A percentile compares a stretch with the other conserved stretches of the same genome.
phyloP scores from a whole-genome alignment of 2,329 filamentous ascomycete genomes.

The Bipolaris cookei region DNA sequence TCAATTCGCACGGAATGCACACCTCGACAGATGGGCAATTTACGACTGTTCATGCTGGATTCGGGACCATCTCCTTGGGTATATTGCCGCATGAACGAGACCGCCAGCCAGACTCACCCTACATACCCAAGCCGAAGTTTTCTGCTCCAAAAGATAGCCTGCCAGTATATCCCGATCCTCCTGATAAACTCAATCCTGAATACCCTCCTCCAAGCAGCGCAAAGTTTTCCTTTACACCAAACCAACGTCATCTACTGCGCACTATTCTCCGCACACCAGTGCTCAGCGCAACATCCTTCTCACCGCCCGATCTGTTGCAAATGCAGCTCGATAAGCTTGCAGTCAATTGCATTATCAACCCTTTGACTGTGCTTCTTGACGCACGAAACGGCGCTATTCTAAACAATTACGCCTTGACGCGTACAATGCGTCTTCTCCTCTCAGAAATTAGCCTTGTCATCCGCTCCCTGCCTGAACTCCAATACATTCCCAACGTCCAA shows the following conservation, averaged over 20 bases:
- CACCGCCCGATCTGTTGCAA: constrained; percentile 67
- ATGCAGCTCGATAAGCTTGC: constrained; percentile 81
- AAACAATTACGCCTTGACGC: constrained; percentile 68
- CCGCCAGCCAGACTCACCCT: constrained; percentile 33
- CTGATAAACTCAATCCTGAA: constrained; percentile 24
- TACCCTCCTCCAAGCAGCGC: constrained; percentile 20
- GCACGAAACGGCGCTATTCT: constrained; percentile 74
- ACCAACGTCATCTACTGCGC: constrained; percentile 67
- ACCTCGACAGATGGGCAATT: constrained; percentile 54
- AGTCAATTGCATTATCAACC: constrained; percentile 77
- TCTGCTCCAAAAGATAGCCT: constrained; percentile 8
- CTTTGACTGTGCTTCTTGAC: constrained; percentile 80
- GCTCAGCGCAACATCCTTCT: constrained; percentile 66
- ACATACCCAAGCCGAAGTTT: constrained; percentile 27
- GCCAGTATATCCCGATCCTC: constrained; percentile 13
- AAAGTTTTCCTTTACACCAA: constrained; percentile 47
- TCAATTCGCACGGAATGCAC: constrained; percentile 65
- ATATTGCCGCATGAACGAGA: constrained; percentile 54
- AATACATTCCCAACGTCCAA: constrained; percentile 64
- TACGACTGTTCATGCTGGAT: constrained; percentile 62
- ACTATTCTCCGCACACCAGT: constrained; percentile 67
- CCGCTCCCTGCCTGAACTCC: constrained; percentile 74
- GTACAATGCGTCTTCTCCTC: constrained; percentile 73
- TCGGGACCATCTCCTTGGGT: constrained; percentile 65
- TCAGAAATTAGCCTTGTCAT: constrained; percentile 77